Base-by-base conservation (phyloP, 2,329 filamentous ascomycete species). In the Penicillium crustosum region DNA sequence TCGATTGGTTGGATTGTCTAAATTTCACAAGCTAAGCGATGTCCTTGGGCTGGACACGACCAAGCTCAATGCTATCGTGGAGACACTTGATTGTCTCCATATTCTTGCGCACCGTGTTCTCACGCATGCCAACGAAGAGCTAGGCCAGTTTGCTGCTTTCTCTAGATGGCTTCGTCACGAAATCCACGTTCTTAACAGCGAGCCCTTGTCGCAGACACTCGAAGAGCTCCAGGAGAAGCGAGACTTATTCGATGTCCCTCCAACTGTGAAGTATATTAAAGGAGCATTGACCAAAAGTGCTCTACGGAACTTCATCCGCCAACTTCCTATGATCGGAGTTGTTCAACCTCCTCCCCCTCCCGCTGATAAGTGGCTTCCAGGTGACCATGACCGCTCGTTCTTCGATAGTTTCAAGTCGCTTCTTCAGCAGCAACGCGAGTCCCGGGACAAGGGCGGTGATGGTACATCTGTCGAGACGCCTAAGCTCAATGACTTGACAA, bases 101-200 rank as follows among this genome's bases (percentile, higher is more conserved):
- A 78, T 96, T 4, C 81, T 93, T 0, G 86, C 86, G 0, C 87
- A 96, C 70, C 89, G 87, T 53, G 82, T 93, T 2, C 78, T 96
- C 15, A 79, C 87, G 6, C 81, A 87, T 54, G 83, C 88, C 29
- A 87, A 89, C 69, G 86, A 89, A 55, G 93, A 97, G 73, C 83
- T 93, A 17, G 83, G 87, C 27, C 83, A 92, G 49, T 97, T 96
- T 67, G 73, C 79, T 2, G 82, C 85, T 6, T 97, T 97, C 70
- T 93, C 90, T 0, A 81, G 82, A 53, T 97, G 93, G 93, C 79
- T 97, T 50, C 86, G 88, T 35, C 84, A 91, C 67, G 87, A 93
- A 68, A 93, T 96, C 58, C 90, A 95, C 62, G 84, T 88, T 15
- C 83, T 93, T 45, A 85, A 85, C 6, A 86, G 88, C 70, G 77